Percentiles rank a stretch among this genome's conserved stretches.
Conservation (phyloP, 2,329 filamentous ascomycete genomes). For the Colletotrichum trifolii region DNA sequence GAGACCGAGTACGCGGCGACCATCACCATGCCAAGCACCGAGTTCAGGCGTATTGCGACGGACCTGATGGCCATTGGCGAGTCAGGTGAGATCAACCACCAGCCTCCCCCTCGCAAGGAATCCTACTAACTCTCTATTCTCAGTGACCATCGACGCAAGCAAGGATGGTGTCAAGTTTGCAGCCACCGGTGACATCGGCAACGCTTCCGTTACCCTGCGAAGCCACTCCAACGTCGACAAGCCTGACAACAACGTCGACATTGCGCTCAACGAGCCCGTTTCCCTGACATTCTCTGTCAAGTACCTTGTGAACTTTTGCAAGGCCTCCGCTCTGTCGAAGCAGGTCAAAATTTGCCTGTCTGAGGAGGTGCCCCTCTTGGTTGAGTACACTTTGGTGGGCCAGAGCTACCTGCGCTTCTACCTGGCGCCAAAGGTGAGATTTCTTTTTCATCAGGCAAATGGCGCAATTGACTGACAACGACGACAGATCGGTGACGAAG, state of each 20-base stretch:
- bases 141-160: constrained; percentile 93
- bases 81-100: constrained; percentile 74
- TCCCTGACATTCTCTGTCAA: constrained; percentile 97
- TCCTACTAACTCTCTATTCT: constrained; percentile 39
- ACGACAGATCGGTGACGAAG: constrained; percentile 52
- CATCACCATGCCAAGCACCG: constrained; percentile 85
- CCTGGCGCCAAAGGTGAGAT: constrained; percentile 90
- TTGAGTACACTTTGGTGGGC: constrained; percentile 86
- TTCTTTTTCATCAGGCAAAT: constrained; percentile 9
- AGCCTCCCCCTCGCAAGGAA: too few species aligned
- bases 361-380: constrained; percentile 93
- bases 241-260: constrained; percentile 84
- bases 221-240: constrained; percentile 91
- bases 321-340: constrained; percentile 85
- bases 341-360: constrained; percentile 93
- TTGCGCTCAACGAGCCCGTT: constrained; percentile 92
- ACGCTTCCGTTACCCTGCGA: constrained; percentile 91
- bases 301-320: constrained; percentile 99
- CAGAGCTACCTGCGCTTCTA: constrained; percentile 97
- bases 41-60: constrained; percentile 95
- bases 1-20: constrained; percentile 98
- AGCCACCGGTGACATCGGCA: constrained; percentile 94
- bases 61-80: constrained; percentile 94
- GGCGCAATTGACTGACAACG: not conserved
- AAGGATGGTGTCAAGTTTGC: constrained; percentile 98